phyloP scores from a whole-genome alignment of 2,329 filamentous ascomycete species.

The Cytospora chrysosperma region DNA sequence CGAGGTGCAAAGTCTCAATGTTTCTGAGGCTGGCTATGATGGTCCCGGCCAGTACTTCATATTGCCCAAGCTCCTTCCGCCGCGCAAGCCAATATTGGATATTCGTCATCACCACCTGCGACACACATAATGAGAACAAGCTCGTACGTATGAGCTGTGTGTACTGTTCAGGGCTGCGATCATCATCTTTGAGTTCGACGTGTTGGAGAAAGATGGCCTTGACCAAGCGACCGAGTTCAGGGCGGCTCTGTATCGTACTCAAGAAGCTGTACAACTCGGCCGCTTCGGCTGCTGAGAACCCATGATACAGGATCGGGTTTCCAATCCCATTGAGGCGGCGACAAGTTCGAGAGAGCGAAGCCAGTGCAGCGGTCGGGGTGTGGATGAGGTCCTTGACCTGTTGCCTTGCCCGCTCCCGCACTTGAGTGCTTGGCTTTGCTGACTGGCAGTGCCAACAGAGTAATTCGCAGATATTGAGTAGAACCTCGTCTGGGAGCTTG shows the following conservation, averaged over 20 bases:
- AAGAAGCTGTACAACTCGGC: not conserved
- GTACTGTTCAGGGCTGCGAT: not conserved
- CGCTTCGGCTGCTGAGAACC: not conserved
- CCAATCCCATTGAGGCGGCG: not conserved
- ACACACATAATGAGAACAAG: not conserved
- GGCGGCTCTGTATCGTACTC: not conserved
- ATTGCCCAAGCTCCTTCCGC: not conserved
- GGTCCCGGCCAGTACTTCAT: not conserved
- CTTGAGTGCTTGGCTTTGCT: not conserved
- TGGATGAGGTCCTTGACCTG: not conserved
- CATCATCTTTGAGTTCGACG: not conserved
- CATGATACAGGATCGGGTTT: not conserved
- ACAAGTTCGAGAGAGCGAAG: not conserved
- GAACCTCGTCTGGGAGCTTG: not conserved
- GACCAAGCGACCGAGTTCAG: not conserved
- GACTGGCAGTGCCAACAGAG: not conserved
- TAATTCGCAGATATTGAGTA: not conserved
- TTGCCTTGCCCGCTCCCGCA: not conserved
- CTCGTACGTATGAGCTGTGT: not conserved
- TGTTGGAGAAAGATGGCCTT: not conserved
- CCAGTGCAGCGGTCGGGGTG: not conserved
- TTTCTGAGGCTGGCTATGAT: not conserved
- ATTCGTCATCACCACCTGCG: no score
- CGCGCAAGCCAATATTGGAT: no score
- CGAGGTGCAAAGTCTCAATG: not conserved